Evolutionary conservation across 208 protist species (phyloP).

Genomic region (Acanthamoeba royreba): DNA sequence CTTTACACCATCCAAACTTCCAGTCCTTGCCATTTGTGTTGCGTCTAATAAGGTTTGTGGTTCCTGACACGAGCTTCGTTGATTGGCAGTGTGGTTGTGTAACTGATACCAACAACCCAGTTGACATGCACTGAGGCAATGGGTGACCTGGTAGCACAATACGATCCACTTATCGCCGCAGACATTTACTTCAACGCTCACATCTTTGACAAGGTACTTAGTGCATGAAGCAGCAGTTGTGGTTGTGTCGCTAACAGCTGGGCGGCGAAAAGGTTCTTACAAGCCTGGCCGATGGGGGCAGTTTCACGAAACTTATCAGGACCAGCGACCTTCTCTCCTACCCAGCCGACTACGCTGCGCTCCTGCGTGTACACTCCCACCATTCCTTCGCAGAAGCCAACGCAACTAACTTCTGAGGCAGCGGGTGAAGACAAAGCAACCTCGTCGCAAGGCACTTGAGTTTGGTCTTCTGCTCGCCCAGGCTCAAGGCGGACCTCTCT

Average conservation of each 20-base stretch:
- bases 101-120: not conserved
- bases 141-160: not conserved
- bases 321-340: not conserved
- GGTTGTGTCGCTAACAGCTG: too few relatives aligned
- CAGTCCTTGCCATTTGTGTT: not conserved
- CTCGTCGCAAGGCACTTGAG: not conserved
- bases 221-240: too few relatives aligned
- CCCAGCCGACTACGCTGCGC: not conserved
- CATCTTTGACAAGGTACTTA: conserved; percentile 11
- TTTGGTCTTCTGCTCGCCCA: not conserved
- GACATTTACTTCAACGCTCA: not conserved
- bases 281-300: not conserved
- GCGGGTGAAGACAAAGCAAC: not conserved
- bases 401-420: not conserved
- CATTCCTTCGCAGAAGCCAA: not conserved
- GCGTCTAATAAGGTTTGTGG: not conserved
- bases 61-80: not conserved
- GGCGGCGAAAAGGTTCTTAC: not conserved
- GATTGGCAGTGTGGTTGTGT: not conserved
- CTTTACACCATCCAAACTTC: not conserved
- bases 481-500: not conserved
- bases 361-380: not conserved
- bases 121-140: conserved; percentile 1
- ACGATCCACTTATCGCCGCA: not conserved
- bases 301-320: not conserved